Base-by-base conservation (phyloP, 768 basidiomycete species). In the Tulasnella sp. region DNA sequence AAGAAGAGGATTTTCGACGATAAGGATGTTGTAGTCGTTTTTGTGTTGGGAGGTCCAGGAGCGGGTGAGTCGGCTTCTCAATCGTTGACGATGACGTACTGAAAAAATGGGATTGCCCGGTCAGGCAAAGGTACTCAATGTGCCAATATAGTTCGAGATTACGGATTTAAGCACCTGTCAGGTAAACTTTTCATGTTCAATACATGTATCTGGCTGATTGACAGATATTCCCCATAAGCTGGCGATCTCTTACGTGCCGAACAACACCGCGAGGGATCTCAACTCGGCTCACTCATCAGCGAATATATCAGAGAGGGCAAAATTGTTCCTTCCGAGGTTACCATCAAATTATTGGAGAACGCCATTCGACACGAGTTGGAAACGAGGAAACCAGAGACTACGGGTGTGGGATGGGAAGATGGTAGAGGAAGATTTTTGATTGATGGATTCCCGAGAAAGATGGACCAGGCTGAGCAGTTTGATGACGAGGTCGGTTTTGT, bases 161-260 rank as follows among this genome's bases (percentile, higher is more conserved):
- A 84, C 61, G 73, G 75, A 48, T 98, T 98, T 64, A 82, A 78
- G 59, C 95, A 99, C 69, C 77, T 99, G 39, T 95, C 90, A 37
- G 91, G 91, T 56, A 52, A 37, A 9, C 53, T 24, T 20, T 44
- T 35, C 39, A 5, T 22, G 28, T 27, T 16, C 28, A 13, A 42
- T 27, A 32, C 22, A 25, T 7, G 20, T 29, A 24, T 13, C 27
- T 10, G 4, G 12, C 37, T 27, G 16, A 34, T 37, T 28, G 27
- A 27, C 52, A 48, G 13, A 54, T 46, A 27, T 31, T 31, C 4
- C 22, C 53, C 24, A 45, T 24, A 64, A 89, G 95, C 95, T 53
- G 95, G 95, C n/a, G 95, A 99, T 66, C 81, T 99, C 27, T 76
- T 98, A 19, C 85, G 95, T 55, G 90, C 85, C 7, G 95, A 99